Evolutionary conservation across 1,284 basidiomycete species (phyloP).

Genomic region (Cutaneotrichosporon sp.): DNA sequence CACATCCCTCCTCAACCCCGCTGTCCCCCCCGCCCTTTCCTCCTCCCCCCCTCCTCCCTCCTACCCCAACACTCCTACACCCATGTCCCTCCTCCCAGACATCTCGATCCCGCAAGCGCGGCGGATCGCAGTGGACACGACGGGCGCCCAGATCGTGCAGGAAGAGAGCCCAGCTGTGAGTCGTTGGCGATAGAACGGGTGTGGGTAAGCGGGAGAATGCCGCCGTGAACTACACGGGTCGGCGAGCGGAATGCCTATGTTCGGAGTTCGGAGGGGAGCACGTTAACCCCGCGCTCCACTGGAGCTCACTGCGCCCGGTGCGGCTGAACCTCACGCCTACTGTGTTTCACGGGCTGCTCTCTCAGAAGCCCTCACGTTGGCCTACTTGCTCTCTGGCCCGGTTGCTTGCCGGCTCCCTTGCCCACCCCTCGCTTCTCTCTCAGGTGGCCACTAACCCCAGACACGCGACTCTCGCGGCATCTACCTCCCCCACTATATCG

Average conservation of each 20-base stretch:
- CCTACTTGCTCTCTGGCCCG: no score
- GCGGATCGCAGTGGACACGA: slow-evolving; percentile 51
- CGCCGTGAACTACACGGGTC: not conserved
- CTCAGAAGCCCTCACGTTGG: no score
- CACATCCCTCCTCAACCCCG: not conserved
- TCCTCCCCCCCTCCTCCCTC: not conserved
- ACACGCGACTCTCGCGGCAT: slow-evolving; percentile 90
- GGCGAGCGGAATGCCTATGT: no score
- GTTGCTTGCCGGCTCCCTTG: not conserved
- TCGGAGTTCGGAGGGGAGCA: no score
- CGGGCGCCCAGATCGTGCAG: slow-evolving; percentile 78
- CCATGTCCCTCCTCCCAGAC: slow-evolving; percentile 37
- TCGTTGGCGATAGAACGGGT: slow-evolving; percentile 18
- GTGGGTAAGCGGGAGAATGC: not conserved
- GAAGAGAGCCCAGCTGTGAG: slow-evolving; percentile 89
- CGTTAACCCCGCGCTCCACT: no score
- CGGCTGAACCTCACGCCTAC: no score
- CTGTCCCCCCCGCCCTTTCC: not conserved
- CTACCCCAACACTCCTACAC: not conserved
- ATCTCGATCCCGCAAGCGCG: slow-evolving; percentile 52
- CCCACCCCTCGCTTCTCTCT: not conserved
- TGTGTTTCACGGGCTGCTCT: no score
- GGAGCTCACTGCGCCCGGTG: no score
- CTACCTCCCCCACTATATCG: slow-evolving; percentile 92
- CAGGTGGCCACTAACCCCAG: slow-evolving; percentile 53